These are phyloP conservation scores for Lepidopterella palustris DNA, from an alignment of 495 filamentous ascomycete genomes.

Conservation along the genomic window DNA sequence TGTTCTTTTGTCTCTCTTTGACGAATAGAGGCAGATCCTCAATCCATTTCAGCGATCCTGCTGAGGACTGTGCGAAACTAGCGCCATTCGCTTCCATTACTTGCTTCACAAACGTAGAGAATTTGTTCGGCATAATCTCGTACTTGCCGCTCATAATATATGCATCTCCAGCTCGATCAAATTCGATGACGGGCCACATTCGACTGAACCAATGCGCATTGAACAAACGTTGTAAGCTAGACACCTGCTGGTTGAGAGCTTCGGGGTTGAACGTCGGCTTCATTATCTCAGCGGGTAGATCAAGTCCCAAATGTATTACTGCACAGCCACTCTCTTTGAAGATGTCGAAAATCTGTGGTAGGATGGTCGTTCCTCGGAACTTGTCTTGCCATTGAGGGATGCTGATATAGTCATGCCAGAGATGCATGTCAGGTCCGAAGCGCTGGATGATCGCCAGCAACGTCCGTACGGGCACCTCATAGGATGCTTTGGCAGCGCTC, in stretches of 20 bases:
- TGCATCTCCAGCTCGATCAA: neutral
- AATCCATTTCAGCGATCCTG: neutral
- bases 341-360: conserved; percentile 1
- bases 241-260: neutral
- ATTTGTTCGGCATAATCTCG: conserved; percentile 1
- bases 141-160: conserved; percentile 2
- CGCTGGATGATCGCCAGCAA: neutral
- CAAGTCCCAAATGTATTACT: conserved; percentile 1
- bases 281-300: neutral
- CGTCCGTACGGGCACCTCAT: neutral
- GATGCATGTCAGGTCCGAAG: neutral
- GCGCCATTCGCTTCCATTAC: neutral
- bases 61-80: neutral
- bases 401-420: conserved; percentile 3
- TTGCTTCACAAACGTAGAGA: neutral
- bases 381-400: neutral
- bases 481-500: neutral
- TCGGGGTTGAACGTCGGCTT: neutral
- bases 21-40: neutral
- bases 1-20: conserved; percentile 1
- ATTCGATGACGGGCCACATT: neutral
- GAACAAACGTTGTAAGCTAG: neutral
- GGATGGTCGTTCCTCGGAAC: neutral
- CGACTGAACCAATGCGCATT: conserved; percentile 1
- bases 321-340: neutral